Evolutionary conservation across 371 early-diverging fungal genomes (phyloP), one percentile per base, ranked within the genome.

Genomic region (Haplosporangium sp.): DNA sequence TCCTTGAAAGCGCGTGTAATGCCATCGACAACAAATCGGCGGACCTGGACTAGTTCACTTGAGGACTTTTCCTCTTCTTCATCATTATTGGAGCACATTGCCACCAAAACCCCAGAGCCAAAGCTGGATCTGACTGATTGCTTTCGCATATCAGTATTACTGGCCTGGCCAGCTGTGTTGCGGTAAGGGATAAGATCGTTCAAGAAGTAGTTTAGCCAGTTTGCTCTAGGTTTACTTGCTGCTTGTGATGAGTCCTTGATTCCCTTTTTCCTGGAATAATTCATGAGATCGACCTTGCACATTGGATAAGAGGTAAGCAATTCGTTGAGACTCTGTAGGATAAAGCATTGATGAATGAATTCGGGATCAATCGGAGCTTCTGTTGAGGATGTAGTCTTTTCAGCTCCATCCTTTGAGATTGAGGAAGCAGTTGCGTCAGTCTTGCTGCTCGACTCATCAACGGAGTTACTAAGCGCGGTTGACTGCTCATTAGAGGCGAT

Each of bases 311-410:
- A 93, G 0, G 89, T 86, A 11, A 95, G 86, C 6, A 98, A 86
- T 78, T 98, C 99, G 9, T 93, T 88, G 37, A 98, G 84, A 45
- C 91, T 89, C 82, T 96, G 96, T 61, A 98, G 78, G 42, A 98
- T 70, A 85, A 94, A 96, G 57, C 94, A 92, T 19, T 95, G 92
- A 67, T 92, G 93, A 8, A 92, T 65, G 84, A 89, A 82, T 83
- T 87, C 39, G 60, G 71, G 55, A 10, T 72, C 75, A 48, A 72
- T 57, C 4, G 64, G 19, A 38, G 57, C 68, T 6, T 69, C 70
- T 27, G 57, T 15, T 19, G 55, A 9, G 7, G 42, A 50, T 3
- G 40, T 40, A 11, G 55, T 40, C 53, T 59, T 59, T 40, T 59
- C 59, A 7, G 40, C 59, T 39, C 59, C 59, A n/a, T 59, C 59